Conservation (phyloP, 2,329 filamentous ascomycete genomes). For the Alternaria metachromatica region DNA sequence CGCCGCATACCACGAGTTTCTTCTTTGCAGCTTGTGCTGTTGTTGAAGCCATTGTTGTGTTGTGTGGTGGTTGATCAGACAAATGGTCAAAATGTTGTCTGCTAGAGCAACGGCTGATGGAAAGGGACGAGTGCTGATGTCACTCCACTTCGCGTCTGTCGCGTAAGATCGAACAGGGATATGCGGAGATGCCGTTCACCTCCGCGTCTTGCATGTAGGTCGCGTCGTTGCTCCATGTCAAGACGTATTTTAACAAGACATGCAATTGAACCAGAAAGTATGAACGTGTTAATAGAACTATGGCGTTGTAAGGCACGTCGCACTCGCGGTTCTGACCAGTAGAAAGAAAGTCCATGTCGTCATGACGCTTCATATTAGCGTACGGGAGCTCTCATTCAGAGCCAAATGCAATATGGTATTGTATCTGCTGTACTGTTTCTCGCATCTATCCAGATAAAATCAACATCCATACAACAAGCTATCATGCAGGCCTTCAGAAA, state of each 20-base stretch:
- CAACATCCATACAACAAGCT: background rate
- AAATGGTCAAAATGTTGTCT: background rate
- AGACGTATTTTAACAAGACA: background rate
- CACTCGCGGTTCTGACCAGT: background rate
- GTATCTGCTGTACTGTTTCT: background rate
- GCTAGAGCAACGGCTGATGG: background rate
- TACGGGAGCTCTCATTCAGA: background rate
- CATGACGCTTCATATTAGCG: conserved; percentile 1
- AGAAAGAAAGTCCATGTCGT: conserved; percentile 2
- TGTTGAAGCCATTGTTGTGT: conserved; percentile 58
- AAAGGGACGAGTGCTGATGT: conserved; percentile 43
- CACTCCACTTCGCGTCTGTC: conserved; percentile 31
- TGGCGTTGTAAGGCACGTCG: background rate
- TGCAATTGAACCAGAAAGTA: background rate
- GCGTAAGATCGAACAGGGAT: conserved; percentile 36
- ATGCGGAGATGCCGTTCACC: conserved; percentile 14
- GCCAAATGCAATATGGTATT: background rate
- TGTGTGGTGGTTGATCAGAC: conserved; percentile 3
- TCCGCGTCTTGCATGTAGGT: conserved; percentile 7
- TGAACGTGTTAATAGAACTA: background rate
- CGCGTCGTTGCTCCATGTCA: background rate
- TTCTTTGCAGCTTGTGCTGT: conserved; percentile 67
- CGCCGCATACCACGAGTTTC: conserved; percentile 88
- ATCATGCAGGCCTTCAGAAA: conserved; percentile 13
- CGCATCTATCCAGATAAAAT: background rate